phyloP scores from a whole-genome alignment of 1,139 yeast genomes.

The Yamadazyma friedrichii region DNA sequence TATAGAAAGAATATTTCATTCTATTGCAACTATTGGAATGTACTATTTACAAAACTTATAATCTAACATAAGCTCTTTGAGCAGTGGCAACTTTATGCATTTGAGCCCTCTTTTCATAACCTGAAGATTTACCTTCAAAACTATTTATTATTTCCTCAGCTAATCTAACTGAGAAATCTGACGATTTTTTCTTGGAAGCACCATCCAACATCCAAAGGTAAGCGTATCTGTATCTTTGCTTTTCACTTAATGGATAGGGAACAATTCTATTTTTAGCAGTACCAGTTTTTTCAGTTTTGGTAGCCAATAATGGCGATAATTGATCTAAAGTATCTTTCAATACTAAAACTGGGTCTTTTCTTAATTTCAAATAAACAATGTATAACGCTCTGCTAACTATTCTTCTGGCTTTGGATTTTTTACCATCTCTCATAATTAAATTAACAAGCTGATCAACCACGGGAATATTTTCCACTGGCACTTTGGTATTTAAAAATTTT shows the following conservation, averaged over 20 bases:
- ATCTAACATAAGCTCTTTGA: conserved; percentile 69
- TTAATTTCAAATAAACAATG: conserved; percentile 67
- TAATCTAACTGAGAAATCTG: conserved; percentile 81
- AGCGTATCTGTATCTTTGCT: conserved; percentile 84
- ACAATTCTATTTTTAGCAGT: conserved; percentile 78
- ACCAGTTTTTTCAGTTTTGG: conserved; percentile 79
- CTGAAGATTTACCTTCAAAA: conserved; percentile 73
- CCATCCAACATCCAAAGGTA: conserved; percentile 90
- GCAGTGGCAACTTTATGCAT: conserved; percentile 85
- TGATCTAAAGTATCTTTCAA: conserved; percentile 74
- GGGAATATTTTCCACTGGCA: conserved; percentile 68
- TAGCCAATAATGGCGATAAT: conserved; percentile 81
- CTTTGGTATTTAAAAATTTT: conserved; percentile 46
- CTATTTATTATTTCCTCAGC: conserved; percentile 88
- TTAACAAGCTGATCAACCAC: conserved; percentile 76
- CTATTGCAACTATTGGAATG: background rate
- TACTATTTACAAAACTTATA: conserved; percentile 3
- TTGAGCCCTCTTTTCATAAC: conserved; percentile 78
- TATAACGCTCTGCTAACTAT: conserved; percentile 76
- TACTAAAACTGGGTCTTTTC: conserved; percentile 74
- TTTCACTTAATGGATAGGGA: conserved; percentile 79
- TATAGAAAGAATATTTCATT: background rate
- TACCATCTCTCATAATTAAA: conserved; percentile 90
- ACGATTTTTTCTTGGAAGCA: conserved; percentile 72
- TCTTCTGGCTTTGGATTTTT: conserved; percentile 77